Conservation (phyloP, 2,329 filamentous ascomycete species). For the Thielaviopsis populi region DNA sequence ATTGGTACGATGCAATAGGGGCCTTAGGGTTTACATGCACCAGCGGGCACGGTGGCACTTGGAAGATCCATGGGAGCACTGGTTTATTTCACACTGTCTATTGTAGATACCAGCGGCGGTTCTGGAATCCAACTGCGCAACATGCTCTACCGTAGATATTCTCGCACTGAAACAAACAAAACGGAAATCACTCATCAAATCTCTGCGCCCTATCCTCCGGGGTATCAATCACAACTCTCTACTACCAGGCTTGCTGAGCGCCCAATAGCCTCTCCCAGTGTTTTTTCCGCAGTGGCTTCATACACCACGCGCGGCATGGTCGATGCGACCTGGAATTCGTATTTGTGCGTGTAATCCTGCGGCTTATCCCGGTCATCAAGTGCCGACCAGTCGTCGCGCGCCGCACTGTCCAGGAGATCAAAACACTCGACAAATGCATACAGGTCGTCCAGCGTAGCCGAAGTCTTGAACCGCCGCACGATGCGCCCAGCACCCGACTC, state of each 20-base stretch:
- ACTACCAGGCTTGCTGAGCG: slow-evolving; percentile 80
- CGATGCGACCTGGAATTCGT: slow-evolving; percentile 71
- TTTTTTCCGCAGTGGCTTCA: slow-evolving; percentile 49
- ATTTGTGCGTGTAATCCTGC: slow-evolving; percentile 60
- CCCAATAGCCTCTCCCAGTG: slow-evolving; percentile 59
- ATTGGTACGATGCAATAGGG: too few species aligned
- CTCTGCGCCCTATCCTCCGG: not conserved
- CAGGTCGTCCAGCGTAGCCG: slow-evolving; percentile 68
- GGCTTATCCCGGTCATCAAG: slow-evolving; percentile 31
- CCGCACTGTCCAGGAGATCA: slow-evolving; percentile 36
- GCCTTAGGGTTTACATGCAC: too few species aligned
- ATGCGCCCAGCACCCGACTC: slow-evolving; percentile 52
- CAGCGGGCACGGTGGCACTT: too few species aligned
- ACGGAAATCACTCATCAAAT: not conserved
- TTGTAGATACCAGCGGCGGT: too few species aligned
- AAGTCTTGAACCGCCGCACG: slow-evolving; percentile 55
- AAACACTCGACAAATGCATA: slow-evolving; percentile 96
- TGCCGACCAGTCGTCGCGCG: slow-evolving; percentile 25
- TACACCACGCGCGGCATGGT: slow-evolving; percentile 75
- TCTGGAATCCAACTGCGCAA: too few species aligned
- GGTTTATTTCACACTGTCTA: too few species aligned
- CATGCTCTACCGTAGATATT: too few species aligned
- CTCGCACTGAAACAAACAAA: not conserved
- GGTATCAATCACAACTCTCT: slow-evolving; percentile 38
- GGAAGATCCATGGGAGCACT: too few species aligned